phyloP scores from a whole-genome alignment of 2,329 filamentous ascomycete genomes.

The Pyrenochaeta sp. region DNA sequence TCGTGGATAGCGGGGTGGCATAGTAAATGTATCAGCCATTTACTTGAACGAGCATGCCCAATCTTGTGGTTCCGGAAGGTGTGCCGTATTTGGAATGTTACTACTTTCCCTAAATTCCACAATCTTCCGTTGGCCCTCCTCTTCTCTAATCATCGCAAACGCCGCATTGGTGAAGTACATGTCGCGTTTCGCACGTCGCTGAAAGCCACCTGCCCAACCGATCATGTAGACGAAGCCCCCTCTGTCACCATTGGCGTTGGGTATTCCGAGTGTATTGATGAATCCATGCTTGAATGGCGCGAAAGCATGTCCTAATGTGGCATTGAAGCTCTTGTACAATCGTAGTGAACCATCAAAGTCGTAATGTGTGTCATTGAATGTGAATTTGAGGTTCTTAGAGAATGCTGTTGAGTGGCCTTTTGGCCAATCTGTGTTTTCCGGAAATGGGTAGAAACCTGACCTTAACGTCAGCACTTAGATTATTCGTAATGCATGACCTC shows the following conservation, averaged over 20 bases:
- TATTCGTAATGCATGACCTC: neutral
- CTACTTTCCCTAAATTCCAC: slow-evolving; percentile 42
- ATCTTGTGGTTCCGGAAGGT: slow-evolving; percentile 28
- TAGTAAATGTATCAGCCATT: no score
- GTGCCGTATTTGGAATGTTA: slow-evolving; percentile 41
- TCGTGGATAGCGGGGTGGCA: neutral
- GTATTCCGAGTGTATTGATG: slow-evolving; percentile 36
- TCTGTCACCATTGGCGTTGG: slow-evolving; percentile 40
- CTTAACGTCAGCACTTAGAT: neutral
- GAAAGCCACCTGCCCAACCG: slow-evolving; percentile 43
- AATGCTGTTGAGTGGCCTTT: slow-evolving; percentile 32
- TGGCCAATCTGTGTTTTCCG: slow-evolving; percentile 41
- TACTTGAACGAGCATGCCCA: slow-evolving; percentile 34
- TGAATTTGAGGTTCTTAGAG: slow-evolving; percentile 36
- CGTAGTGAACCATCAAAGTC: slow-evolving; percentile 37
- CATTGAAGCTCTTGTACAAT: slow-evolving; percentile 40
- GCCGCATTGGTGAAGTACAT: slow-evolving; percentile 43
- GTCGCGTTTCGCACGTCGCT: slow-evolving; percentile 25
- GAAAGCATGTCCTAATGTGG: slow-evolving; percentile 35
- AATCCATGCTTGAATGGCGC: slow-evolving; percentile 41
- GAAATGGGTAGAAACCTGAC: slow-evolving; percentile 43
- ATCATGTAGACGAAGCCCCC: slow-evolving; percentile 45
- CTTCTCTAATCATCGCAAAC: slow-evolving; percentile 39
- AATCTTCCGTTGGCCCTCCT: slow-evolving; percentile 35
- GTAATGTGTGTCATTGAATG: slow-evolving; percentile 44